Conservation (phyloP, 177 flowering plant species). For the Vitis hybrid region DNA sequence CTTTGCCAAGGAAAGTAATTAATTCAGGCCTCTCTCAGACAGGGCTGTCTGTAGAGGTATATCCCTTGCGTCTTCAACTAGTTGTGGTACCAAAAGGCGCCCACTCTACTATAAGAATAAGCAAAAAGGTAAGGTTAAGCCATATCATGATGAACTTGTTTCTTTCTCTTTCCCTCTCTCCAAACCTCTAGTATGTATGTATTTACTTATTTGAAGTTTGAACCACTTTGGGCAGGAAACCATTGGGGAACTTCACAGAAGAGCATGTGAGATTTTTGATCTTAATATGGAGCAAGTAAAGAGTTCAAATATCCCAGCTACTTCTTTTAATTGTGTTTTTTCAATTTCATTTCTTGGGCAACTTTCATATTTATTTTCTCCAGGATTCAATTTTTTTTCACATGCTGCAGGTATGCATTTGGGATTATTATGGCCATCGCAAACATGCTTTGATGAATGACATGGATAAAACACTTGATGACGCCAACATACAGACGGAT, state of each 20-base stretch:
- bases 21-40: constrained; percentile 79
- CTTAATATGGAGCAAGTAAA: constrained; percentile 77
- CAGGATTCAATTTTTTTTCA: background rate
- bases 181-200: background rate
- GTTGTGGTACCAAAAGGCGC: constrained; percentile 80
- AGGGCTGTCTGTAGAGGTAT: constrained; percentile 86
- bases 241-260: constrained; percentile 76
- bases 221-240: constrained; percentile 65
- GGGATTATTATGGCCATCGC: constrained; percentile 85
- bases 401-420: constrained; percentile 54
- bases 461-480: constrained; percentile 93
- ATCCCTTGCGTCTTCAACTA: constrained; percentile 83
- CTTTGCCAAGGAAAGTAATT: constrained; percentile 72
- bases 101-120: constrained; percentile 32
- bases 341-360: background rate
- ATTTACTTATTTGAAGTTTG: background rate
- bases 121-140: too few species aligned
- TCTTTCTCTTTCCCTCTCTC: background rate
- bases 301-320: constrained; percentile 6
- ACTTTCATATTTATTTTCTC: constrained; percentile 1
- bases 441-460: constrained; percentile 92
- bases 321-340: constrained; percentile 7
- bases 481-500: constrained; percentile 92
- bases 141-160: background rate
- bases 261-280: constrained; percentile 83